These are phyloP conservation scores for Gastrolobium villosum DNA, from an alignment of 306 rosid species.

Conservation along the genomic window DNA sequence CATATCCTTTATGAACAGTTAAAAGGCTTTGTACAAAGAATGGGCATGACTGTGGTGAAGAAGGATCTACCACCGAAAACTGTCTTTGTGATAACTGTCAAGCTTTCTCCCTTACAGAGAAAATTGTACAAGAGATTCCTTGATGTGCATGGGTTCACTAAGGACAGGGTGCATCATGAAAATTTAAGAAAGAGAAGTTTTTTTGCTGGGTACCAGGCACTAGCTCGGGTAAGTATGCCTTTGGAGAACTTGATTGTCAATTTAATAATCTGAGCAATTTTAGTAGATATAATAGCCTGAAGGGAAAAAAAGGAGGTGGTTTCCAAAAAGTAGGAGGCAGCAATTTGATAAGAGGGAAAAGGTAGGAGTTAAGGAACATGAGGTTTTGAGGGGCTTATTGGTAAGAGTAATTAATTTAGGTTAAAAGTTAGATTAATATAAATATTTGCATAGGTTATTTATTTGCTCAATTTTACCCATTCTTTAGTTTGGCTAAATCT, in stretches of 20 bases:
- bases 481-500: background rate
- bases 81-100: conserved; percentile 91
- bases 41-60: conserved; percentile 97
- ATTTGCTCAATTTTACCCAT: background rate
- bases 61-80: conserved; percentile 98
- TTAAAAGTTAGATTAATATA: background rate
- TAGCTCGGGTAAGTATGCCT: conserved; percentile 81
- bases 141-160: conserved; percentile 90
- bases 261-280: conserved; percentile 39
- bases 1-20: conserved; percentile 90
- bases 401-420: background rate
- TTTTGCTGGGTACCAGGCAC: conserved; percentile 97
- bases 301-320: conserved; percentile 11
- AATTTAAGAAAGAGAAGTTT: conserved; percentile 80
- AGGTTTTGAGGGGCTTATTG: background rate
- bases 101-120: conserved; percentile 93
- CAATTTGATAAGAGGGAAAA: conserved; percentile 5
- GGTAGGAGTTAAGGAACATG: conserved; percentile 10
- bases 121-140: conserved; percentile 90
- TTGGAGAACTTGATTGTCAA: conserved; percentile 32
- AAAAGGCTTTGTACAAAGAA: conserved; percentile 97
- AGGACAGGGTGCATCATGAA: conserved; percentile 65
- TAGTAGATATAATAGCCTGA: conserved; percentile 16
- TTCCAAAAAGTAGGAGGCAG: background rate
- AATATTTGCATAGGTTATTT: background rate